Percentiles rank a stretch among this genome's conserved stretches.
Conservation (phyloP, 192 early-diverging fungal species). For the Umbelopsis vinacea region DNA sequence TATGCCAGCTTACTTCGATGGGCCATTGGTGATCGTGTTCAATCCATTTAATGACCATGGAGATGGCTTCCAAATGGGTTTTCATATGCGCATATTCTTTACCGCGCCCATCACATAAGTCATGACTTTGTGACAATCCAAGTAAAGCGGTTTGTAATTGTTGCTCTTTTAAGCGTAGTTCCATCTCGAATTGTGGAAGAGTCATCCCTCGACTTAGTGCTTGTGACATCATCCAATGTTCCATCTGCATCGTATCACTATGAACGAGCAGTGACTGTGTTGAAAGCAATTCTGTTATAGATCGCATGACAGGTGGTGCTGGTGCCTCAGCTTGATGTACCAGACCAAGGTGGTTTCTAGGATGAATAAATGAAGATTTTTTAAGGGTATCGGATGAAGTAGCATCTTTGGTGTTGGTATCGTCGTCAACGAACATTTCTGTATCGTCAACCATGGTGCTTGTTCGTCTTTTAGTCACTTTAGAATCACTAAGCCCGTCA, state of each 20-base stretch:
- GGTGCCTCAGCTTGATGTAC: neutral
- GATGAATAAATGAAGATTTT: neutral
- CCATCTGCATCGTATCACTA: neutral
- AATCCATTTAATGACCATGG: neutral
- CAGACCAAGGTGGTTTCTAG: neutral
- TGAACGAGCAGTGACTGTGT: neutral
- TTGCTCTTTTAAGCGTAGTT: slow-evolving; percentile 3
- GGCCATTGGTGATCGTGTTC: slow-evolving; percentile 15
- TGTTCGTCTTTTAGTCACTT: neutral
- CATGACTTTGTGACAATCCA: slow-evolving; percentile 15
- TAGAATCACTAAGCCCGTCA: slow-evolving; percentile 9
- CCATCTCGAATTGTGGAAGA: neutral
- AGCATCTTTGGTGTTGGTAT: neutral
- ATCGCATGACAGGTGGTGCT: neutral
- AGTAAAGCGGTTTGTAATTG: slow-evolving; percentile 3
- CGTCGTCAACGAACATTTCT: slow-evolving; percentile 13
- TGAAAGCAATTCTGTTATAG: slow-evolving; percentile 3
- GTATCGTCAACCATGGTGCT: slow-evolving; percentile 6
- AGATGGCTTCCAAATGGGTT: slow-evolving; percentile 1
- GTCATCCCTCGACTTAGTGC: neutral
- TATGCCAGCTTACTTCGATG: neutral
- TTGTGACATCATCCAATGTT: slow-evolving; percentile 12
- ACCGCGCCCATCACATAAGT: neutral
- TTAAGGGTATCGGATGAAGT: slow-evolving; percentile 9
- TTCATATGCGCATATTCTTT: slow-evolving; percentile 18